These are phyloP conservation scores for Gonapodya prolifera DNA, from an alignment of 192 early-diverging fungal genomes.

Conservation along the genomic window DNA sequence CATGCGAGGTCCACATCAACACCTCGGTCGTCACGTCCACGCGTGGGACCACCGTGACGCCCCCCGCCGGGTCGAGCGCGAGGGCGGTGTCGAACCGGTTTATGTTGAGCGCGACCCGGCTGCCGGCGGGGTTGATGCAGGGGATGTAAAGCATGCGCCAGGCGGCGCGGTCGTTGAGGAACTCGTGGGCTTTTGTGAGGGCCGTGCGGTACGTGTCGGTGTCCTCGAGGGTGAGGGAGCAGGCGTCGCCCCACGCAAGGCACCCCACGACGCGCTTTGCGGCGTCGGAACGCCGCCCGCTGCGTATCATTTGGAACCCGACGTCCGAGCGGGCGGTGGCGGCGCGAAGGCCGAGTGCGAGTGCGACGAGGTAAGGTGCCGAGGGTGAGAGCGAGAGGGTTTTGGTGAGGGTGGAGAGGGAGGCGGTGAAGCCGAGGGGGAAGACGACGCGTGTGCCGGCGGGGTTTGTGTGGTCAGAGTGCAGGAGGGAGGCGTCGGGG, in stretches of 20 bases:
- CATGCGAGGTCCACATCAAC: background rate
- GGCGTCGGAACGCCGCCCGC: background rate
- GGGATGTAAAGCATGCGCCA: background rate
- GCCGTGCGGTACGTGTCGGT: background rate
- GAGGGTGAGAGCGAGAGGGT: background rate
- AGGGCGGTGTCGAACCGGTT: background rate
- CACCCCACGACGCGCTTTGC: background rate
- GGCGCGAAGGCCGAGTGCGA: background rate
- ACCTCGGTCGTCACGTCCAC: background rate
- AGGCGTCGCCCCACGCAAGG: background rate
- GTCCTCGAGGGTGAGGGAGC: background rate
- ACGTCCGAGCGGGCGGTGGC: background rate
- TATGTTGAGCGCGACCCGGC: background rate
- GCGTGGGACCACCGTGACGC: background rate
- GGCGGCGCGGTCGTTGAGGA: background rate
- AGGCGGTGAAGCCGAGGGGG: background rate
- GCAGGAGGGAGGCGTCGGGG: background rate
- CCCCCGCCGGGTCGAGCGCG: background rate
- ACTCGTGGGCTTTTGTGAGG: background rate
- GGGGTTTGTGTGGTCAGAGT: background rate
- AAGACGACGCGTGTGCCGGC: background rate
- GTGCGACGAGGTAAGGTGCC: background rate
- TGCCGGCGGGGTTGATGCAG: background rate
- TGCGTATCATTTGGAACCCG: background rate
- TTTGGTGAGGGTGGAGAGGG: background rate